Conservation (phyloP, 2,329 filamentous ascomycete species). For the Trichoderma koningii region DNA sequence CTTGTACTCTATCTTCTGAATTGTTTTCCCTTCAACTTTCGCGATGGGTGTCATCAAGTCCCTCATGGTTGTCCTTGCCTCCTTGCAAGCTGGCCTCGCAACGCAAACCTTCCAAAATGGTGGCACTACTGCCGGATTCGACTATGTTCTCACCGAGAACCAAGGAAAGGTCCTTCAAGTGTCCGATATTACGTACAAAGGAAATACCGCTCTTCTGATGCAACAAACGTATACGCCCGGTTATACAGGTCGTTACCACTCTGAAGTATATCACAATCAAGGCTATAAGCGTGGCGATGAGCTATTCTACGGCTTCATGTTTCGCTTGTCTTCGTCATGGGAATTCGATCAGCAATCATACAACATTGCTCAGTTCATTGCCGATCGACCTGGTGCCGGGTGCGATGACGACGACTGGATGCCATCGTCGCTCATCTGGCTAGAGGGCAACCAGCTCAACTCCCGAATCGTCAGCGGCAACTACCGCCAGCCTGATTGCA, state of each 20-base stretch:
- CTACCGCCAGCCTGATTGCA: slow-evolving; percentile 34
- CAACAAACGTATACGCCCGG: slow-evolving; percentile 46
- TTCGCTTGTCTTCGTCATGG: slow-evolving; percentile 50
- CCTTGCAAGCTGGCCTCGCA: slow-evolving; percentile 31
- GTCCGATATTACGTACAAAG: slow-evolving; percentile 44
- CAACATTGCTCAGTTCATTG: slow-evolving; percentile 55
- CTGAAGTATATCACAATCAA: slow-evolving; percentile 47
- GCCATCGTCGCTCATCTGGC: slow-evolving; percentile 52
- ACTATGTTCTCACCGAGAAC: slow-evolving; percentile 43
- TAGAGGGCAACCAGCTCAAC: slow-evolving; percentile 47
- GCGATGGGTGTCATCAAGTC: neutral
- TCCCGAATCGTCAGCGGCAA: slow-evolving; percentile 41
- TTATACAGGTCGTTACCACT: slow-evolving; percentile 51
- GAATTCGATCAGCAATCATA: slow-evolving; percentile 48
- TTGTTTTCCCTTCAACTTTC: neutral
- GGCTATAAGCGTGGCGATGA: slow-evolving; percentile 49
- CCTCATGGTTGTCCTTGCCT: neutral
- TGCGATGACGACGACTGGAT: slow-evolving; percentile 50
- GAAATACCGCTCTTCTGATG: slow-evolving; percentile 47
- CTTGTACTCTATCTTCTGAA: neutral
- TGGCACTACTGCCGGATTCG: slow-evolving; percentile 47
- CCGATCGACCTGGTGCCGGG: slow-evolving; percentile 46
- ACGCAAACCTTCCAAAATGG: slow-evolving; percentile 45
- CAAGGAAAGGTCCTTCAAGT: slow-evolving; percentile 47
- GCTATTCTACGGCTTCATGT: slow-evolving; percentile 53